Evolutionary conservation across 768 basidiomycete genomes (phyloP).

Genomic region (Mrakia blollopis): DNA sequence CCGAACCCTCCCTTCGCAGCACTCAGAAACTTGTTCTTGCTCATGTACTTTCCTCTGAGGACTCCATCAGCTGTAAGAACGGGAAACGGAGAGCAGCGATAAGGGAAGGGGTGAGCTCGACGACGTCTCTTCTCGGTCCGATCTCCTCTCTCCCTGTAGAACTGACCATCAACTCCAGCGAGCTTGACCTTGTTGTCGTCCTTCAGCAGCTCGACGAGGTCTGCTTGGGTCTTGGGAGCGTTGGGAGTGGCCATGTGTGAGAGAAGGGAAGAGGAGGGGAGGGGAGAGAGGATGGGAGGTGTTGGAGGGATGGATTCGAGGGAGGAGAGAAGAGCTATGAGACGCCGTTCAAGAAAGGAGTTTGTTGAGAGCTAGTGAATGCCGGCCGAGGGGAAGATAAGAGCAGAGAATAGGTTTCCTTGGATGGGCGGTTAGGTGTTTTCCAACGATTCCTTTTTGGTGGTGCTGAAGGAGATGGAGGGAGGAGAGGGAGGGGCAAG

Average conservation of each 20-base stretch:
- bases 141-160: neutral
- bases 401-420: too few species aligned
- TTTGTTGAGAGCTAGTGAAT: too few species aligned
- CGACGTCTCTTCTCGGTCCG: neutral
- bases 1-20: slow-evolving; percentile 75
- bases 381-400: too few species aligned
- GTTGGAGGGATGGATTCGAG: neutral
- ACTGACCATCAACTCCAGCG: slow-evolving; percentile 57
- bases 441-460: too few species aligned
- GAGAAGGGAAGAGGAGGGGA: neutral
- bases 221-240: slow-evolving; percentile 55
- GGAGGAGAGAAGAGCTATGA: neutral
- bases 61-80: slow-evolving; percentile 73
- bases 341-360: too few species aligned
- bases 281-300: slow-evolving; percentile 29
- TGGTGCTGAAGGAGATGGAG: too few species aligned
- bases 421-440: too few species aligned
- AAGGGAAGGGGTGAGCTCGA: slow-evolving; percentile 13
- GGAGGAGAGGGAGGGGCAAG: too few species aligned
- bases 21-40: slow-evolving; percentile 82
- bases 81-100: neutral
- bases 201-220: slow-evolving; percentile 55
- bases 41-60: slow-evolving; percentile 89
- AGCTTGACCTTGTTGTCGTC: slow-evolving; percentile 84
- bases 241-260: slow-evolving; percentile 39